These are phyloP conservation scores for Colletotrichum spinosum DNA, from an alignment of 2,329 filamentous ascomycete genomes.

Conservation along the genomic window DNA sequence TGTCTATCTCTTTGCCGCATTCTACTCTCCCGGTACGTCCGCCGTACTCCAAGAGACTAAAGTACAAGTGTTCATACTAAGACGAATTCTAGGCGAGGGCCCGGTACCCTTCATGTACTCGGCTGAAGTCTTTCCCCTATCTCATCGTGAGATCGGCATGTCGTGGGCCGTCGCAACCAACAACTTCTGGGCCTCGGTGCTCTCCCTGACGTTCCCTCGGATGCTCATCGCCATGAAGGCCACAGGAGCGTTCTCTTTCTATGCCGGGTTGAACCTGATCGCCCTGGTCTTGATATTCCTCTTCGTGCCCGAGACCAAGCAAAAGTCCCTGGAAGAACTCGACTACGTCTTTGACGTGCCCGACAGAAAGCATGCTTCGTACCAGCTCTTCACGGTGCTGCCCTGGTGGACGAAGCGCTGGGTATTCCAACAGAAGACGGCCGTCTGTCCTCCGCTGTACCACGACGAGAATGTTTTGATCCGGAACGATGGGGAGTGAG, in stretches of 20 bases:
- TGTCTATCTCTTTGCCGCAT: constrained; percentile 73
- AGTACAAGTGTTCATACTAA: neutral
- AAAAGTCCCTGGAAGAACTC: constrained; percentile 63
- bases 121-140: constrained; percentile 73
- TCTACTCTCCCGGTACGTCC: constrained; percentile 68
- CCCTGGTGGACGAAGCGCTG: constrained; percentile 72
- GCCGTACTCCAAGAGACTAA: neutral
- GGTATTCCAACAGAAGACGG: constrained; percentile 60
- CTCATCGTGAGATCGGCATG: constrained; percentile 74
- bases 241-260: constrained; percentile 56
- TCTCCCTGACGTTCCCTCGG: constrained; percentile 64
- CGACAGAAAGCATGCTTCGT: constrained; percentile 66
- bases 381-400: constrained; percentile 66
- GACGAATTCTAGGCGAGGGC: constrained; percentile 57
- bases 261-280: constrained; percentile 59
- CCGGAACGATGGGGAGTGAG: too few relatives aligned
- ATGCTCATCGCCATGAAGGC: constrained; percentile 53
- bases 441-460: constrained; percentile 45
- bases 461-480: neutral
- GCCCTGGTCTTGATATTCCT: constrained; percentile 61
- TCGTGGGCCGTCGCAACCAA: constrained; percentile 71
- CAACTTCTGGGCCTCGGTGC: constrained; percentile 63
- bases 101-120: constrained; percentile 72
- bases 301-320: constrained; percentile 63
- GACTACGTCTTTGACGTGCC: constrained; percentile 73